Evolutionary conservation across 768 basidiomycete species (phyloP), one percentile per base, ranked within the genome.

Genomic region (Leucosporidium creatinivorum): DNA sequence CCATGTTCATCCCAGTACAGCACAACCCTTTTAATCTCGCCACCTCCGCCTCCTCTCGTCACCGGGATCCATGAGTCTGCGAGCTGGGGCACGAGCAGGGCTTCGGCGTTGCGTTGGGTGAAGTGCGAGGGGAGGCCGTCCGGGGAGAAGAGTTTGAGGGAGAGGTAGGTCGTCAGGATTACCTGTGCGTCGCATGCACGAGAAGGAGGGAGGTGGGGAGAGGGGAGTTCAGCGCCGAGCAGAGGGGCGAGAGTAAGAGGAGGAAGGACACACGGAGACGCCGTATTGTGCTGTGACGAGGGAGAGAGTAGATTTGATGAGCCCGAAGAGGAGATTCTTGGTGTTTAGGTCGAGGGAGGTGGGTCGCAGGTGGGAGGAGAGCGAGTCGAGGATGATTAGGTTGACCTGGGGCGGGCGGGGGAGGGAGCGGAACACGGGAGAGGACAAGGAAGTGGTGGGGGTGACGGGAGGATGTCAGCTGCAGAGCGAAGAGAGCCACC

Each of bases 371-470:
- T 63, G 59, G 1, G 65, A 31, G 12, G 65, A 49, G 4, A 70
- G 48, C 19, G 65, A 67, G 57, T 70, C 69, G 30, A 70, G 7
- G 19, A 70, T 18, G 39, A 70, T 19, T 21, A 70, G 65, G 44
- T 61, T 64, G 65, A 70, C 62, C 69, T 70, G 54, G 18, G 15
- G 30, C 48, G 12, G 2, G 39, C 39, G 39, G 15, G 15, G 8
- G 39, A 28, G 17, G 19, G 28, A n/a, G 15, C 19, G 31, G 58
- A 19, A n/a, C 1, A 13, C 5, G 19, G n/a, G 31, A 47, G 52
- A 49, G 58, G 8, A 18, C 19, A 47, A 15, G 47, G 28, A 47
- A 15, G 47, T 19, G 12, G 9, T 1, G 23, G 8, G 15, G 5
- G 52, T 21, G 30, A 3, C 19, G 54, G 10, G 18, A 19, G 18